These are phyloP conservation scores for Candida koratica DNA, from an alignment of 805 yeast species.

Conservation along the genomic window DNA sequence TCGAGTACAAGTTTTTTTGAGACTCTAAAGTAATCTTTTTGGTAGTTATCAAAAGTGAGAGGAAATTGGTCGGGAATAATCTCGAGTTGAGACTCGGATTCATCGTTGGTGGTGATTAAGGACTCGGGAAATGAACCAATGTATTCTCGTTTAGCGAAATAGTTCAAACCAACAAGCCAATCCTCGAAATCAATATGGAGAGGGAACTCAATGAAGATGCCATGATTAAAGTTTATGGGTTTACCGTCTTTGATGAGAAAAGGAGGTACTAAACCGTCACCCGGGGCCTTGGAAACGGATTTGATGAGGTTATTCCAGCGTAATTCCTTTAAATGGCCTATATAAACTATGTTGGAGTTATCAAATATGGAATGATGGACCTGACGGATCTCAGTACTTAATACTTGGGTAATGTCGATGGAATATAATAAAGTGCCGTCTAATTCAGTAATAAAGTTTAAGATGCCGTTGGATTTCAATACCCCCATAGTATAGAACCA, in stretches of 20 bases:
- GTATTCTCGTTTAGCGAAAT: constrained; percentile 59
- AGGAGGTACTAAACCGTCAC: constrained; percentile 22
- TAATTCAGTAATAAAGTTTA: constrained; percentile 56
- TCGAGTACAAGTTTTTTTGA: constrained; percentile 53
- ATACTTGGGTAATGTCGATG: constrained; percentile 48
- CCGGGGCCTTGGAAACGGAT: constrained; percentile 19
- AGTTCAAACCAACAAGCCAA: constrained; percentile 66
- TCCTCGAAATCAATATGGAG: constrained; percentile 68
- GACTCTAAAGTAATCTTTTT: constrained; percentile 44
- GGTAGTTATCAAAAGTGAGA: constrained; percentile 13
- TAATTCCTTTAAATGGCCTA: constrained; percentile 55
- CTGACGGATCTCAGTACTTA: constrained; percentile 59
- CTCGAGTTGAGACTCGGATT: not conserved
- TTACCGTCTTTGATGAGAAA: constrained; percentile 35
- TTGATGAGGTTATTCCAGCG: constrained; percentile 41
- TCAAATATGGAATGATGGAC: constrained; percentile 61
- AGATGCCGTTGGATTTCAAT: constrained; percentile 56
- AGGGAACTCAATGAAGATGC: constrained; percentile 60
- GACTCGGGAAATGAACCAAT: constrained; percentile 28
- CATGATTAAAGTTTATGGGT: constrained; percentile 27
- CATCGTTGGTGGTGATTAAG: not conserved
- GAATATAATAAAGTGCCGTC: constrained; percentile 63
- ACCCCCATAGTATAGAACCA: constrained; percentile 77
- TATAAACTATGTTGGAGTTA: constrained; percentile 52
- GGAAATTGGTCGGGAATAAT: not conserved